A percentile compares a stretch with the other conserved stretches of the same genome.
Evolutionary conservation across 2,329 filamentous ascomycete species (phyloP).

Genomic region (Xylariaceae sp.): DNA sequence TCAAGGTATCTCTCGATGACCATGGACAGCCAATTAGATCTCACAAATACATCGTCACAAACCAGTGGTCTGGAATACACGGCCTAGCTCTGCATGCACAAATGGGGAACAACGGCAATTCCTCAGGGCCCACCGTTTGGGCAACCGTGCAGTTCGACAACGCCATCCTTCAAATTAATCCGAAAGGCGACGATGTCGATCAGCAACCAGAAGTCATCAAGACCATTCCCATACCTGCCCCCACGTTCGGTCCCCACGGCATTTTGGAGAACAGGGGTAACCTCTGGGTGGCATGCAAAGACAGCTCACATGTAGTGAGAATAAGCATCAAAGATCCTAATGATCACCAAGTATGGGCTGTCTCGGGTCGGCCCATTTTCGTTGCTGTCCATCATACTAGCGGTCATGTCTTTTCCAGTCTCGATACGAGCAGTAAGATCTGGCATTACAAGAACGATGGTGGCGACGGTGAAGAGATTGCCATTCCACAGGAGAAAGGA

Average conservation of each 20-base stretch:
- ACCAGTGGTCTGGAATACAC: conserved; percentile 1
- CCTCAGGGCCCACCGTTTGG: not conserved
- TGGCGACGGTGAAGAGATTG: not conserved
- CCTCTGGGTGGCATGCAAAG: conserved; percentile 1
- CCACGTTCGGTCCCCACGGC: not conserved
- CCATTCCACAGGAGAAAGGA: not conserved
- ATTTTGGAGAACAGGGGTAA: not conserved
- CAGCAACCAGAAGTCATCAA: not conserved
- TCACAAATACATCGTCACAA: not conserved
- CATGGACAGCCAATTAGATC: not conserved
- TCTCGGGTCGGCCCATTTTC: not conserved
- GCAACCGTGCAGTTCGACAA: conserved; percentile 1
- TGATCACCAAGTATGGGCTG: not conserved
- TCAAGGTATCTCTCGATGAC: not conserved
- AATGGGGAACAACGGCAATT: not conserved
- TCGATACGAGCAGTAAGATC: not conserved
- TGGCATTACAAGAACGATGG: conserved; percentile 1
- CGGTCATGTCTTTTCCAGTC: not conserved
- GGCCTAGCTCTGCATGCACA: not conserved
- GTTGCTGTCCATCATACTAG: not conserved
- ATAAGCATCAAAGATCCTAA: not conserved
- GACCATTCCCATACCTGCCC: not conserved
- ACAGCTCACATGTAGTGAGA: conserved; percentile 1
- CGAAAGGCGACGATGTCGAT: not conserved
- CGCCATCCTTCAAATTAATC: not conserved